These are phyloP conservation scores for Helichrysum umbraculigerum DNA, from an alignment of 129 eudicot genomes.

Conservation along the genomic window DNA sequence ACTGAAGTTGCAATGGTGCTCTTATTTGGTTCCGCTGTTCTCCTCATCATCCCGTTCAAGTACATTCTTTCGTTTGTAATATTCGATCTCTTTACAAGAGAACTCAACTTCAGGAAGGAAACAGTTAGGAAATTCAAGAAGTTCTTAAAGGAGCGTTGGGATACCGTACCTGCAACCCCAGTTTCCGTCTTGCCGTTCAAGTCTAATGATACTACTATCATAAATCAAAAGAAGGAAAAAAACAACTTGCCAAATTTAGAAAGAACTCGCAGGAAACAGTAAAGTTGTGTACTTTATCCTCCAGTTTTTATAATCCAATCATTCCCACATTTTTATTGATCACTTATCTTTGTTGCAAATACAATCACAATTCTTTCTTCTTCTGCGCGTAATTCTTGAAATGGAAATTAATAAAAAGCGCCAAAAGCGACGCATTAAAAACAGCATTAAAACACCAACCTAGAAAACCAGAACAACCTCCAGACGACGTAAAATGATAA, in stretches of 20 bases:
- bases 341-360: background rate
- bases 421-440: constrained; percentile 82
- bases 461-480: constrained; percentile 75
- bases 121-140: constrained; percentile 52
- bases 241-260: constrained; percentile 29
- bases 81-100: constrained; percentile 74
- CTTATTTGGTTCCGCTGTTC: constrained; percentile 47
- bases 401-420: constrained; percentile 68
- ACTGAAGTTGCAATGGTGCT: constrained; percentile 75
- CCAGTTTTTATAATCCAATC: background rate
- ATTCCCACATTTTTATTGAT: background rate
- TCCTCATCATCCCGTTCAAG: constrained; percentile 68
- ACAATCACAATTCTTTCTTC: constrained; percentile 34
- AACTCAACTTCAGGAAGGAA: constrained; percentile 61
- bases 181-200: constrained; percentile 69
- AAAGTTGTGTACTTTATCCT: constrained; percentile 2
- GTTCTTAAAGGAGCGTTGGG: constrained; percentile 79
- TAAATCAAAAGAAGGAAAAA: constrained; percentile 35
- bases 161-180: constrained; percentile 76
- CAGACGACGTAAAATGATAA: constrained; percentile 47
- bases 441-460: constrained; percentile 92
- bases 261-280: constrained; percentile 30
- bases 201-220: constrained; percentile 31
- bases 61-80: constrained; percentile 50
- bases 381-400: constrained; percentile 58